A percentile compares a stretch with the other conserved stretches of the same genome.
Evolutionary conservation across 2,329 filamentous ascomycete genomes (phyloP).

Genomic region (Penicillium sp.): DNA sequence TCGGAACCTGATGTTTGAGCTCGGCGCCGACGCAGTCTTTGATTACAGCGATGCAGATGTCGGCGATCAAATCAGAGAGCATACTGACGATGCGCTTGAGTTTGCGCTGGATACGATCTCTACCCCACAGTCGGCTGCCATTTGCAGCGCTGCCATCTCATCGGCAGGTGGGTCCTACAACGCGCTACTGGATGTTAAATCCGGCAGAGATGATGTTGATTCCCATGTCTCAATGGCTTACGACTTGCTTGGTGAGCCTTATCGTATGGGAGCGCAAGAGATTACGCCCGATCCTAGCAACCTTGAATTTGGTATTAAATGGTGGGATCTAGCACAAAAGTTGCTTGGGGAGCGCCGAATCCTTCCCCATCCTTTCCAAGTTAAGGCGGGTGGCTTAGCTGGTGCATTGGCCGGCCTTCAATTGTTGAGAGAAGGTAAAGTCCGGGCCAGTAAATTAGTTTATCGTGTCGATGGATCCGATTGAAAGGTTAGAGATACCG

Average conservation of each 20-base stretch:
- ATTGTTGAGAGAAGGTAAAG: constrained; percentile 19
- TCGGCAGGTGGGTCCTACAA: constrained; percentile 22
- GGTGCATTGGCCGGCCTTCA: constrained; percentile 21
- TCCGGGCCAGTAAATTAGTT: constrained; percentile 25
- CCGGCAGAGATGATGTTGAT: constrained; percentile 20
- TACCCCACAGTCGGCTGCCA: constrained; percentile 17
- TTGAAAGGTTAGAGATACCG: neutral
- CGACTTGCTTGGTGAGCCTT: constrained; percentile 21
- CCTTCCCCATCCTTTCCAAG: constrained; percentile 18
- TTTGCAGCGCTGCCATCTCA: constrained; percentile 22
- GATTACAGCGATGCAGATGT: constrained; percentile 34
- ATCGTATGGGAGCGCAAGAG: constrained; percentile 14
- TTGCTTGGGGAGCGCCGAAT: constrained; percentile 18
- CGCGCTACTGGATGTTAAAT: constrained; percentile 18
- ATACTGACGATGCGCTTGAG: constrained; percentile 22
- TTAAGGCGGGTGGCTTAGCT: constrained; percentile 18
- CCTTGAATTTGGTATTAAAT: constrained; percentile 18
- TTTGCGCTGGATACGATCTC: constrained; percentile 25
- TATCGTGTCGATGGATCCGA: constrained; percentile 15
- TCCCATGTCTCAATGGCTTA: constrained; percentile 24
- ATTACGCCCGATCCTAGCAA: constrained; percentile 8
- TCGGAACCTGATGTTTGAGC: constrained; percentile 17
- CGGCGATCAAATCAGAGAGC: constrained; percentile 30
- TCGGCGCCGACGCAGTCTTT: constrained; percentile 37
- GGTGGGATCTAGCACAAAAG: constrained; percentile 11